Percentiles rank a stretch among this genome's conserved stretches.
Evolutionary conservation across 768 basidiomycete species (phyloP).

Genomic region (Trametes elegans): DNA sequence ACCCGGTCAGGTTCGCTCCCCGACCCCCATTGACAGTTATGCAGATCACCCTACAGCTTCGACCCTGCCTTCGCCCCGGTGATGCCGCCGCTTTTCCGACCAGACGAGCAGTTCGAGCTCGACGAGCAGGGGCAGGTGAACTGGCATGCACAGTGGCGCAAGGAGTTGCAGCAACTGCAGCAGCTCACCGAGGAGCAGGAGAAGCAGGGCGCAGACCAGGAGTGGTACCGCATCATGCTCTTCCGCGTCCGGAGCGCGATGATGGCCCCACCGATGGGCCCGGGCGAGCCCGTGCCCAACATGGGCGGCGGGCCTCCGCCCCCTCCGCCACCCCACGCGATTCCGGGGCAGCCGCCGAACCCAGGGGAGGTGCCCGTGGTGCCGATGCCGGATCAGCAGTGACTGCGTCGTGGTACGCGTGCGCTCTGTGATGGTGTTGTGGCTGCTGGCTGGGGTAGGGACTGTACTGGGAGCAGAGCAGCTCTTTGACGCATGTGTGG

Average conservation of each 20-base stretch:
- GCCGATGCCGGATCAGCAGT: conserved; percentile 16
- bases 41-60: conserved; percentile 44
- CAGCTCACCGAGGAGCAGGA: conserved; percentile 80
- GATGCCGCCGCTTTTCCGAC: conserved; percentile 61
- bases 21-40: background rate
- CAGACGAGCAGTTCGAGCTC: conserved; percentile 64
- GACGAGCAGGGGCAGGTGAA: conserved; percentile 80
- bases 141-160: conserved; percentile 78
- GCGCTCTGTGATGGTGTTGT: background rate
- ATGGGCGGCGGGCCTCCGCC: conserved; percentile 14
- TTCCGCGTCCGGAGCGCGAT: conserved; percentile 73
- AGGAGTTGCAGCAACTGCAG: conserved; percentile 74
- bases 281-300: conserved; percentile 17
- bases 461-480: background rate
- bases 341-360: conserved; percentile 25
- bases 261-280: conserved; percentile 44
- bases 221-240: conserved; percentile 87
- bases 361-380: conserved; percentile 21
- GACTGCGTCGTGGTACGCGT: background rate
- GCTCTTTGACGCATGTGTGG: background rate
- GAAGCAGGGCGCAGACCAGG: conserved; percentile 74
- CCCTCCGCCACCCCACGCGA: conserved; percentile 21
- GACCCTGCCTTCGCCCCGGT: conserved; percentile 64
- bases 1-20: background rate
- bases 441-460: background rate